A percentile compares a stretch with the other conserved stretches of the same genome.
Evolutionary conservation across 2,329 filamentous ascomycete species (phyloP).

Genomic region (Stachybotrys chlorohalonatus): DNA sequence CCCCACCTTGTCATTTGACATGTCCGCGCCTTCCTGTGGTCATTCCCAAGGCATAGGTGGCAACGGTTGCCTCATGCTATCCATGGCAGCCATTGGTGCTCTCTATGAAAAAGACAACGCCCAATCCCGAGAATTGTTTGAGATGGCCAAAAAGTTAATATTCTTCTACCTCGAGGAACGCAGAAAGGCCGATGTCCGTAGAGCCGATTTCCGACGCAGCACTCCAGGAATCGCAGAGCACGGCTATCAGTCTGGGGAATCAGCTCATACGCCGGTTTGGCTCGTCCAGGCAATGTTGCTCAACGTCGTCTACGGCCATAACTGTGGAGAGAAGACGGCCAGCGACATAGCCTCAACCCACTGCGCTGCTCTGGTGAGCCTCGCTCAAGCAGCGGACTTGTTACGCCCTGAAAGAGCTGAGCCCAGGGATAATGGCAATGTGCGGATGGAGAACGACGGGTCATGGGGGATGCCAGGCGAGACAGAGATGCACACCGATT

Average conservation of each 20-base stretch:
- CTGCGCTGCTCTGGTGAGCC: slow-evolving; percentile 80
- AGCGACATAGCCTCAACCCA: slow-evolving; percentile 90
- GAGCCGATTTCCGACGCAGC: slow-evolving; percentile 48
- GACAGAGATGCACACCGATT: slow-evolving; percentile 45
- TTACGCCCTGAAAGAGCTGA: slow-evolving; percentile 36
- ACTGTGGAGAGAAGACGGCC: slow-evolving; percentile 83
- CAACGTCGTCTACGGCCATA: slow-evolving; percentile 92
- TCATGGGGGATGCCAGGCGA: slow-evolving; percentile 37
- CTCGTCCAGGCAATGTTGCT: slow-evolving; percentile 94
- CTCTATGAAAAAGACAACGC: slow-evolving; percentile 79
- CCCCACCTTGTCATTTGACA: slow-evolving; percentile 83
- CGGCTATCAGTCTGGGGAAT: slow-evolving; percentile 42
- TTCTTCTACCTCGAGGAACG: slow-evolving; percentile 86
- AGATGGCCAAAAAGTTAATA: slow-evolving; percentile 92
- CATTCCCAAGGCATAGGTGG: slow-evolving; percentile 58
- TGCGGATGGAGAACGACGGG: slow-evolving; percentile 47
- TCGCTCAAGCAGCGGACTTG: slow-evolving; percentile 82
- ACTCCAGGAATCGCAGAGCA: slow-evolving; percentile 37
- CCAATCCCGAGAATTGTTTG: slow-evolving; percentile 77
- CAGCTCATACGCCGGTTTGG: slow-evolving; percentile 78
- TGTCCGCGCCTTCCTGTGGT: slow-evolving; percentile 57
- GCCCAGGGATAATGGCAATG: slow-evolving; percentile 39
- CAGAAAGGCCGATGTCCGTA: slow-evolving; percentile 71
- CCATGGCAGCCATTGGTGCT: slow-evolving; percentile 72
- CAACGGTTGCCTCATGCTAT: slow-evolving; percentile 74